Percentiles rank a stretch among this genome's conserved stretches.
Conservation (phyloP, 164 flowering plant species). For the Macadamia integrifolia region DNA sequence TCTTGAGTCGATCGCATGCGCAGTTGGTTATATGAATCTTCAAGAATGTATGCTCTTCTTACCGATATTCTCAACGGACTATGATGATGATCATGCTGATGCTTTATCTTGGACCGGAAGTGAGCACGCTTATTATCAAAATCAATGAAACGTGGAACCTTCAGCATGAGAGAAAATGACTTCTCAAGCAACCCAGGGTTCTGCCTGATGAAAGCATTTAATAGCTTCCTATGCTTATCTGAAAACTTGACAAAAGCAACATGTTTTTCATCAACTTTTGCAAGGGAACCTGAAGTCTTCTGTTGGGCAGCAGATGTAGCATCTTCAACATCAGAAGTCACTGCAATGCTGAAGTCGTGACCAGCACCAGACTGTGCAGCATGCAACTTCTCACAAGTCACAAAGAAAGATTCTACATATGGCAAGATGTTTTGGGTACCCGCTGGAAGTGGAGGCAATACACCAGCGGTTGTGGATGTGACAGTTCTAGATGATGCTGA, state of each 20-base stretch:
- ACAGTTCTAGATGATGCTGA: constrained; percentile 27
- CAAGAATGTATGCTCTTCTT: constrained; percentile 93
- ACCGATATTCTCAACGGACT: constrained; percentile 89
- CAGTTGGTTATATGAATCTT: constrained; percentile 95
- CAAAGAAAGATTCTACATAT: constrained; percentile 92
- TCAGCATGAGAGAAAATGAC: constrained; percentile 89
- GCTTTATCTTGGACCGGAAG: constrained; percentile 90
- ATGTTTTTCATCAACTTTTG: constrained; percentile 68
- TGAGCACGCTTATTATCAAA: constrained; percentile 92
- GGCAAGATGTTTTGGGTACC: constrained; percentile 92
- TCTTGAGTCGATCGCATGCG: constrained; percentile 91
- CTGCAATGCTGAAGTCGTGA: constrained; percentile 41
- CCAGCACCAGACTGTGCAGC: constrained; percentile 50
- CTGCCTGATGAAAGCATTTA: constrained; percentile 90
- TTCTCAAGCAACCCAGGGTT: constrained; percentile 96
- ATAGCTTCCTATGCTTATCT: constrained; percentile 84
- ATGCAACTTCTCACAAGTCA: constrained; percentile 87
- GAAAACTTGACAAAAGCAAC: constrained; percentile 78
- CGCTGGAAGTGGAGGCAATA: constrained; percentile 76
- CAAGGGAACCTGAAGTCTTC: constrained; percentile 30
- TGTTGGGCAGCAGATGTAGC: constrained; percentile 42
- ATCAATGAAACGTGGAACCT: constrained; percentile 91
- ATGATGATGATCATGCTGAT: constrained; percentile 92
- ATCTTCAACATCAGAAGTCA: constrained; percentile 65
- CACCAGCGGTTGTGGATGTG: constrained; percentile 42